A percentile compares a stretch with the other conserved stretches of the same genome.
Conservation (phyloP, 208 protist species). For the Tritrichomonas foetus region DNA sequence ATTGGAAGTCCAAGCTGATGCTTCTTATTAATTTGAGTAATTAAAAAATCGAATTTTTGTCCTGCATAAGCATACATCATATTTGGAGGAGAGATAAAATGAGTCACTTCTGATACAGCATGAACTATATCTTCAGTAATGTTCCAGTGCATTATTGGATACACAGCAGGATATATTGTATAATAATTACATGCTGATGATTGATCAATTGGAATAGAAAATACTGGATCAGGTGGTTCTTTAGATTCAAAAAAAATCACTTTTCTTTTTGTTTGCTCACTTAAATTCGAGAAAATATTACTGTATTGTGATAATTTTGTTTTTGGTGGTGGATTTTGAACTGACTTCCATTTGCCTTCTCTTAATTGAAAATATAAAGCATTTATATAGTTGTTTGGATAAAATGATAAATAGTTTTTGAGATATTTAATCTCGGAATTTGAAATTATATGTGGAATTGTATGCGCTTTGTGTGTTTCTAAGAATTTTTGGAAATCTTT, state of each 20-base stretch:
- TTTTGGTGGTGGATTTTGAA: background rate
- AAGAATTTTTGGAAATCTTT: background rate
- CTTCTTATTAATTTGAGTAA: background rate
- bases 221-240: background rate
- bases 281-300: background rate
- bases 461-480: background rate
- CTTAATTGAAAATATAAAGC: background rate
- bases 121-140: background rate
- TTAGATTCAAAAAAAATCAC: background rate
- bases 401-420: background rate
- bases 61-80: background rate
- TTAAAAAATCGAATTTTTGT: background rate
- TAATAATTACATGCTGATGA: too few relatives aligned
- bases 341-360: background rate
- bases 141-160: background rate
- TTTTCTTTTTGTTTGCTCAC: background rate
- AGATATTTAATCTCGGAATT: background rate
- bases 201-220: too few relatives aligned
- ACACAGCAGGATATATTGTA: background rate
- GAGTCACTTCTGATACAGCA: background rate
- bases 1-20: background rate
- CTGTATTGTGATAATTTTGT: background rate
- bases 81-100: background rate
- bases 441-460: background rate
- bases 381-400: background rate